Conservation (phyloP, 2,329 filamentous ascomycete genomes). For the Clonostachys byssicola region DNA sequence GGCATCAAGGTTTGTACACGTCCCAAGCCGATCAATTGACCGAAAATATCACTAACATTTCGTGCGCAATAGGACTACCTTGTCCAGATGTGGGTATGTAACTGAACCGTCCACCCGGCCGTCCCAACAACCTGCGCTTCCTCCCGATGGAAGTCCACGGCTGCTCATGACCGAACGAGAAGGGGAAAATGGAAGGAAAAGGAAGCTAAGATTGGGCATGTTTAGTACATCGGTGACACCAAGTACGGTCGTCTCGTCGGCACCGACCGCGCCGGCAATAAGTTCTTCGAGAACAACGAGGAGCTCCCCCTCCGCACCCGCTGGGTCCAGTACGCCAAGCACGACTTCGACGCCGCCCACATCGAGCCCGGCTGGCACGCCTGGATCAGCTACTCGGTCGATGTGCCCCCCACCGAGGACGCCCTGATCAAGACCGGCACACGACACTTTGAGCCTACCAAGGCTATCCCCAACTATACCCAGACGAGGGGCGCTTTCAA, state of each 20-base stretch:
- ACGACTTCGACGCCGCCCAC: slow-evolving; percentile 77
- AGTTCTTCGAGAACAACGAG: slow-evolving; percentile 93
- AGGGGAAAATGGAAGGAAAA: neutral
- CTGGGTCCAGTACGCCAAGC: slow-evolving; percentile 95
- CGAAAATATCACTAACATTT: slow-evolving; percentile 2
- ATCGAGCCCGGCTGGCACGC: slow-evolving; percentile 97
- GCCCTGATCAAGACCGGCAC: slow-evolving; percentile 62
- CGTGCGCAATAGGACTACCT: slow-evolving; percentile 66
- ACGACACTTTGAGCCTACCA: slow-evolving; percentile 71
- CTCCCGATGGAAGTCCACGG: neutral
- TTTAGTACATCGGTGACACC: slow-evolving; percentile 72
- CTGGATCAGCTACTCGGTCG: slow-evolving; percentile 92
- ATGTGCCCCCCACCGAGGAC: slow-evolving; percentile 79
- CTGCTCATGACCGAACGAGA: neutral
- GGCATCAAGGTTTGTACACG: slow-evolving; percentile 69
- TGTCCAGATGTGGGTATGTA: slow-evolving; percentile 86
- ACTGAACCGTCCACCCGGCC: slow-evolving; percentile 3
- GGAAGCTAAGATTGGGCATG: neutral
- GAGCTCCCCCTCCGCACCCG: slow-evolving; percentile 92
- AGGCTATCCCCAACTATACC: slow-evolving; percentile 72
- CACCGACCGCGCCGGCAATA: slow-evolving; percentile 90
- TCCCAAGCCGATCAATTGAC: neutral
- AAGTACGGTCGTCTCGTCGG: slow-evolving; percentile 87
- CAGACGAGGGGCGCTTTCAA: slow-evolving; percentile 76
- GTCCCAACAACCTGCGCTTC: slow-evolving; percentile 5